These are phyloP conservation scores for Aurinia saxatilis DNA, from an alignment of 345 rosid genomes.

Conservation along the genomic window DNA sequence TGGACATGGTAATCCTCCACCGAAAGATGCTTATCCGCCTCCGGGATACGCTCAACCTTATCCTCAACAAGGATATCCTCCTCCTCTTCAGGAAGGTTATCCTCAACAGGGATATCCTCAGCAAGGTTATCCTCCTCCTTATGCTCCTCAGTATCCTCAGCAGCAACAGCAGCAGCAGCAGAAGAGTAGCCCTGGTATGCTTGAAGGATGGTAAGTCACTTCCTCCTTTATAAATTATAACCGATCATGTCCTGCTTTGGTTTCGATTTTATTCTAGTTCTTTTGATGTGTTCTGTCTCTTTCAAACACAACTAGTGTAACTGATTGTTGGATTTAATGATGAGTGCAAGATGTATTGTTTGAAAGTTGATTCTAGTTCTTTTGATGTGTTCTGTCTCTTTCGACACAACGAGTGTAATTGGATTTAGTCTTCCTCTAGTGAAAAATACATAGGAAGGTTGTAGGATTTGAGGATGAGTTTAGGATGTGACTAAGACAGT, in stretches of 20 bases:
- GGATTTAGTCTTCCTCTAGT: no score
- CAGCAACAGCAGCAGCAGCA: slow-evolving; percentile 47
- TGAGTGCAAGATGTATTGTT: no score
- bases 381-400: no score
- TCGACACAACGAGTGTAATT: no score
- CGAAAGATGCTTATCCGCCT: slow-evolving; percentile 67
- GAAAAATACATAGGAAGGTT: no score
- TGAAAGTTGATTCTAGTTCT: no score
- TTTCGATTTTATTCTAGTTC: neutral
- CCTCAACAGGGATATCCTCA: slow-evolving; percentile 24
- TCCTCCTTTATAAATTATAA: no score
- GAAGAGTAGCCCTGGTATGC: slow-evolving; percentile 25
- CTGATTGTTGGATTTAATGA: no score
- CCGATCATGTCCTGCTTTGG: neutral
- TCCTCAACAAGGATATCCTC: slow-evolving; percentile 30
- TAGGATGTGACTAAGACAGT: no score
- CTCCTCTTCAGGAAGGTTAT: slow-evolving; percentile 1
- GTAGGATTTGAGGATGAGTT: no score
- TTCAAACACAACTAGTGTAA: no score
- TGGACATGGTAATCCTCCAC: slow-evolving; percentile 23
- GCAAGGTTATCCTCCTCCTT: slow-evolving; percentile 39
- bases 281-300: no score
- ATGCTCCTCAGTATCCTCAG: slow-evolving; percentile 56
- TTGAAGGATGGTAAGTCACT: slow-evolving; percentile 68
- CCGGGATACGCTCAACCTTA: slow-evolving; percentile 58